Evolutionary conservation across 257 asterid species (phyloP).

Genomic region (Nicotiana undulata): DNA sequence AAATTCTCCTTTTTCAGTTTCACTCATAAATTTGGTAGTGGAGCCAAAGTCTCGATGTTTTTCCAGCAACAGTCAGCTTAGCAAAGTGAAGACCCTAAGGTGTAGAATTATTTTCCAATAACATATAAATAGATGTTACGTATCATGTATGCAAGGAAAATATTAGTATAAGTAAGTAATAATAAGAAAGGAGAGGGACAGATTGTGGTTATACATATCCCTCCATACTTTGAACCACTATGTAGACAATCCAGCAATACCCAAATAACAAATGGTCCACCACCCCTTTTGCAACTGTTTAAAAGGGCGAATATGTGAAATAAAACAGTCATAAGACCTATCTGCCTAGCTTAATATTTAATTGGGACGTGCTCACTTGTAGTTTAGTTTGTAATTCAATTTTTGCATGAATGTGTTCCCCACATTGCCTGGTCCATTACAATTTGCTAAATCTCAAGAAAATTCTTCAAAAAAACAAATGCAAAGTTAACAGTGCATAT

Average conservation of each 20-base stretch:
- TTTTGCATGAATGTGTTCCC: conserved; percentile 61
- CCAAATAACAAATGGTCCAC: conserved; percentile 33
- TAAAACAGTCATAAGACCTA: conserved; percentile 18
- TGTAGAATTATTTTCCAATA: background rate
- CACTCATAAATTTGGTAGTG: conserved; percentile 12
- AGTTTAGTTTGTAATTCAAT: conserved; percentile 28
- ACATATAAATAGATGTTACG: background rate
- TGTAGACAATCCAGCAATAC: conserved; percentile 18
- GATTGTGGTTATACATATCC: background rate
- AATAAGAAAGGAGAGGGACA: background rate
- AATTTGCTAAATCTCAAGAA: conserved; percentile 17
- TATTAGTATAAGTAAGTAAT: background rate
- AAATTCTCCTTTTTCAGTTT: conserved; percentile 20
- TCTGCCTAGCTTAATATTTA: background rate
- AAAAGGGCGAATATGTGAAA: conserved; percentile 22
- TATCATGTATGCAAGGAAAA: background rate
- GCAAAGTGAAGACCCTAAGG: background rate
- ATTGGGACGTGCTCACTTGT: background rate
- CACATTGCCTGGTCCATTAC: conserved; percentile 40
- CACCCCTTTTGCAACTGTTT: conserved; percentile 22
- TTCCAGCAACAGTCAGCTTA: background rate
- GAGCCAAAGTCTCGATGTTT: conserved; percentile 14
- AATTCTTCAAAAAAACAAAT: conserved; percentile 14
- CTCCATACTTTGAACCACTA: conserved; percentile 13
- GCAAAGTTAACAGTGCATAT: conserved; percentile 5